Conservation (phyloP, 176 grass and related monocot species). For the Tillandsia fasciculata region DNA sequence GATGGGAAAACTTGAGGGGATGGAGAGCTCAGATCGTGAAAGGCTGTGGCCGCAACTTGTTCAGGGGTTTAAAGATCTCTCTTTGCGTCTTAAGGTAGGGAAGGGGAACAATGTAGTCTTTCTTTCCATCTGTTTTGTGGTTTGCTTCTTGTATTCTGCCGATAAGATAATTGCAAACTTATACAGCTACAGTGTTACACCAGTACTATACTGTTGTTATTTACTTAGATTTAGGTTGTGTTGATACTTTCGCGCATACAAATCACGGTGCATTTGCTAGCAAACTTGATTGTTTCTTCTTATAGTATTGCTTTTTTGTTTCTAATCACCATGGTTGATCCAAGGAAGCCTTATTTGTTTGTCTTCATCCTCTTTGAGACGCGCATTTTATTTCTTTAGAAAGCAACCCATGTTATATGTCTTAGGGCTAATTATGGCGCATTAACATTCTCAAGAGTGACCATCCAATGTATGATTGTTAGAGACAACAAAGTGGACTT, state of each 20-base stretch:
- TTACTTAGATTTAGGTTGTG: neutral
- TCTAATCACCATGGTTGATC: neutral
- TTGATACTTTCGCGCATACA: neutral
- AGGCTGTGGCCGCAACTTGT: constrained; percentile 97
- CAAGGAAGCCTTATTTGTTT: neutral
- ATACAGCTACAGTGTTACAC: neutral
- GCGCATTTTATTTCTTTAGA: neutral
- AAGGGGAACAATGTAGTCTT: neutral
- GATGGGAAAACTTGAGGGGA: constrained; percentile 90
- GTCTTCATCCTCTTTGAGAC: neutral
- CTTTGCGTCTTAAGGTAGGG: constrained; percentile 75
- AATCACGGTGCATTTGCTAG: neutral
- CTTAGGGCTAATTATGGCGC: neutral
- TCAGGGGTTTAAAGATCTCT: constrained; percentile 92
- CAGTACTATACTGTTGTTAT: neutral
- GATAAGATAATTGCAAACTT: neutral
- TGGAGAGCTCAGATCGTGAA: constrained; percentile 81
- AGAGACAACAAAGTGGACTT: neutral
- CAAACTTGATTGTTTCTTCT: neutral
- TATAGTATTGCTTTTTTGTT: neutral
- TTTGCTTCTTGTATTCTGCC: neutral
- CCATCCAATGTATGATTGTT: constrained; percentile 1
- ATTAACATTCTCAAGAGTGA: neutral
- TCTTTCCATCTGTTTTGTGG: neutral
- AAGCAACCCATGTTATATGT: neutral